Conservation (phyloP, 345 rosid species). For the Excoecaria agallocha region DNA sequence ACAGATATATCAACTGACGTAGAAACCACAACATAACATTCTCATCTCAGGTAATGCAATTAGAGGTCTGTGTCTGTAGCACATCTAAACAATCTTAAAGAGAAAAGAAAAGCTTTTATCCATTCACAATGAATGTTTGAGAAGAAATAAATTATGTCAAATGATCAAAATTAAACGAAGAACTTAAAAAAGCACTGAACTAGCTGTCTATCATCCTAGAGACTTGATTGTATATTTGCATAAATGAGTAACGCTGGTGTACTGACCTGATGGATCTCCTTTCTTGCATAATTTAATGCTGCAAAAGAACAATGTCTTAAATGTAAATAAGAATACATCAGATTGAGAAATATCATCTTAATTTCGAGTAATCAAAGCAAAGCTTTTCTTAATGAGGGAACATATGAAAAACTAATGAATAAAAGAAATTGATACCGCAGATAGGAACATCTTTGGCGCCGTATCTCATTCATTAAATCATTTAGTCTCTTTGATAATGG, state of each 20-base stretch:
- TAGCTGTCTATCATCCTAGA: not conserved
- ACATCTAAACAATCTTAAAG: not conserved
- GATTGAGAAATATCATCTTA: not conserved
- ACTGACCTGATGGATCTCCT: slow-evolving; percentile 83
- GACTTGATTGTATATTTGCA: not conserved
- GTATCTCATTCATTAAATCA: slow-evolving; percentile 70
- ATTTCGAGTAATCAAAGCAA: not conserved
- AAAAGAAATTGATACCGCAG: slow-evolving; percentile 44
- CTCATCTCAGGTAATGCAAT: not conserved
- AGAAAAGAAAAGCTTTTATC: not conserved
- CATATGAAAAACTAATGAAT: not conserved
- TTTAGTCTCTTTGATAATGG: slow-evolving; percentile 69
- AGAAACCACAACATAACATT: not conserved
- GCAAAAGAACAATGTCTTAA: slow-evolving; percentile 24
- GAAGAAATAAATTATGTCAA: not conserved
- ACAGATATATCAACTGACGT: not conserved
- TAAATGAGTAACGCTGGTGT: not conserved
- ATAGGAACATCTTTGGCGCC: slow-evolving; percentile 76
- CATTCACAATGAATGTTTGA: not conserved
- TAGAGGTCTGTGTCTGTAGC: not conserved
- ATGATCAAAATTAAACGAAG: not conserved
- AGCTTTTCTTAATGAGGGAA: not conserved
- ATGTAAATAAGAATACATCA: not conserved
- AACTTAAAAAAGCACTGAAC: not conserved
- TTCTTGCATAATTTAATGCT: slow-evolving; percentile 75